A percentile compares a stretch with the other conserved stretches of the same genome.
Evolutionary conservation across 768 basidiomycete species (phyloP).

Genomic region (Filobasidium floriforme): DNA sequence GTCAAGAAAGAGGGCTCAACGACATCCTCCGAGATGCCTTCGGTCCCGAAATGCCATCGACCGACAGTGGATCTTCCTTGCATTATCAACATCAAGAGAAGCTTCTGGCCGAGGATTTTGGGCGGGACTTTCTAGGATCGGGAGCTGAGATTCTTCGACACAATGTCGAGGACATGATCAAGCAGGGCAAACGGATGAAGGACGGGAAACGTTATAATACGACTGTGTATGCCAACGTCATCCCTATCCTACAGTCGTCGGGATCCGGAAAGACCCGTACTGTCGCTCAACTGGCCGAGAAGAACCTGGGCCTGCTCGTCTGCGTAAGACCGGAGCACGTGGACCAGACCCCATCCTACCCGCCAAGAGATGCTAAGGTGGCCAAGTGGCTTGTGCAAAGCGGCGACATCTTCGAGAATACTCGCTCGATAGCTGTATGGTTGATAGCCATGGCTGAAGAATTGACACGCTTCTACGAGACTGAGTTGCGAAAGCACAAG

Average conservation of each 20-base stretch:
- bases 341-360: neutral
- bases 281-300: neutral
- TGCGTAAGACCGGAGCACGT: neutral
- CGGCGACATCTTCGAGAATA: neutral
- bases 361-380: neutral
- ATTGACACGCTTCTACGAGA: neutral
- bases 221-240: neutral
- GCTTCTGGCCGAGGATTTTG: too few relatives aligned
- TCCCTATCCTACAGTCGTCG: neutral
- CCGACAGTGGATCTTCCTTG: too few relatives aligned
- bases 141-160: too few relatives aligned
- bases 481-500: neutral
- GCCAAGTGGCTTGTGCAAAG: neutral
- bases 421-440: neutral
- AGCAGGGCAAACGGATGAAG: too few relatives aligned
- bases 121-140: too few relatives aligned
- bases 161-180: too few relatives aligned
- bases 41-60: too few relatives aligned
- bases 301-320: neutral
- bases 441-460: slow-evolving; percentile 1
- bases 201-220: too few relatives aligned
- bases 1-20: too few relatives aligned
- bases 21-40: too few relatives aligned
- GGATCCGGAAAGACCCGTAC: neutral
- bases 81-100: too few relatives aligned